Conservation (phyloP, 257 asterid genomes). For the Solanum tarijense region DNA sequence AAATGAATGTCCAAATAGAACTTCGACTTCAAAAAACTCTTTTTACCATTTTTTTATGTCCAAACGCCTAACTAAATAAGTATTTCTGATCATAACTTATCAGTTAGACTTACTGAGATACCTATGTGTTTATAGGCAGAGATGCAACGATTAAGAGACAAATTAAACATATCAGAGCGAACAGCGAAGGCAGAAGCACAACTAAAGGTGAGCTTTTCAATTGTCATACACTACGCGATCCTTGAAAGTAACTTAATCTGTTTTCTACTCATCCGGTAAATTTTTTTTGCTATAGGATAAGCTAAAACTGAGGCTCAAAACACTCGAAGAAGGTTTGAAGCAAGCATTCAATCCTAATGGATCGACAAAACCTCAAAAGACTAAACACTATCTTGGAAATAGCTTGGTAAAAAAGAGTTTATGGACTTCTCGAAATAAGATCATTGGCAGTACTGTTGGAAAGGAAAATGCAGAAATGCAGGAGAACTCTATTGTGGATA, state of each 20-base stretch:
- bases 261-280: background rate
- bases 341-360: constrained; percentile 25
- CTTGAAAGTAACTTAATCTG: background rate
- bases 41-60: background rate
- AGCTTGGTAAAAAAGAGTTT: constrained; percentile 29
- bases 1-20: background rate
- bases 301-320: constrained; percentile 74
- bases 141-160: constrained; percentile 67
- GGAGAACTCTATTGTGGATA: constrained; percentile 15
- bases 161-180: constrained; percentile 60
- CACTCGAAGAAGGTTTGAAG: constrained; percentile 68
- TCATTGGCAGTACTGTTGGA: constrained; percentile 22
- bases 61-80: background rate
- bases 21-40: background rate
- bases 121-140: constrained; percentile 1
- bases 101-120: background rate
- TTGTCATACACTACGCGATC: background rate
- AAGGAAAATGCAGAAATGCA: constrained; percentile 55
- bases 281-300: constrained; percentile 49
- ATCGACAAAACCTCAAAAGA: constrained; percentile 37
- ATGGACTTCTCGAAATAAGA: constrained; percentile 54
- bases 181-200: constrained; percentile 79
- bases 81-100: background rate
- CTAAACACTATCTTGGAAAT: constrained; percentile 32
- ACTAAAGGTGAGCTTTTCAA: constrained; percentile 44